Evolutionary conservation across 441 rosid genomes (phyloP), one percentile per base, ranked within the genome.

Genomic region (Breynia disticha): DNA sequence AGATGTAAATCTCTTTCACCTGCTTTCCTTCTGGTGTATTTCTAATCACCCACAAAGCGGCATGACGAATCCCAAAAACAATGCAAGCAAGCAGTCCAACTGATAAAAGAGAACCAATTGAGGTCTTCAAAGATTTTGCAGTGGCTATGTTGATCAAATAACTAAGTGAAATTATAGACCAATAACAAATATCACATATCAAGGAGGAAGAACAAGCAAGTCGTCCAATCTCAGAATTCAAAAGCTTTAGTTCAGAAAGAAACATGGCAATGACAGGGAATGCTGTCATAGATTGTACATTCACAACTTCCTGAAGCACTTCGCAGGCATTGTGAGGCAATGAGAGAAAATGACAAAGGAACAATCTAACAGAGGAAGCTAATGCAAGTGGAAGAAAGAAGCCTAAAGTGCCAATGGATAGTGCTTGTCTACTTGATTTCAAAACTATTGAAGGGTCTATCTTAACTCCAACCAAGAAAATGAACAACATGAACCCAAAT

Each of bases 391-490:
- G 77, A 15, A 63, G 45, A 18, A 76, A 9, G 46, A 75, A 58
- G 1, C 84, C 82, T 11, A 72, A 70, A 0, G 54, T 0, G 54
- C 84, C 79, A 18, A 77, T 71, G 50, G 62, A 43, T 7, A 78
- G 1, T 46, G 78, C 62, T 57, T 76, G 74, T 19, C n/a, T 16
- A 9, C 76, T 78, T 1, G 72, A 66, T 10, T 60, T 55, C 54
- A 20, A 45, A 43, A 84, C 69, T 24, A 73, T 69, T 7, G 71
- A 22, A 0, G 76, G 56, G 50, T 79, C 86, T 70, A 78, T 71
- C 62, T 76, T 81, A 2, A 79, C 74, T 8, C 88, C 93, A 2
- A 81, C 77, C 39, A 79, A 65, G 72, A 79, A 84, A 17, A 76
- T 43, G 71, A 76, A 73, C 73, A 72, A 76, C 16, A 75, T 63